These are phyloP conservation scores for Sporodiniella umbellata DNA, from an alignment of 371 early-diverging fungal species.

Conservation along the genomic window DNA sequence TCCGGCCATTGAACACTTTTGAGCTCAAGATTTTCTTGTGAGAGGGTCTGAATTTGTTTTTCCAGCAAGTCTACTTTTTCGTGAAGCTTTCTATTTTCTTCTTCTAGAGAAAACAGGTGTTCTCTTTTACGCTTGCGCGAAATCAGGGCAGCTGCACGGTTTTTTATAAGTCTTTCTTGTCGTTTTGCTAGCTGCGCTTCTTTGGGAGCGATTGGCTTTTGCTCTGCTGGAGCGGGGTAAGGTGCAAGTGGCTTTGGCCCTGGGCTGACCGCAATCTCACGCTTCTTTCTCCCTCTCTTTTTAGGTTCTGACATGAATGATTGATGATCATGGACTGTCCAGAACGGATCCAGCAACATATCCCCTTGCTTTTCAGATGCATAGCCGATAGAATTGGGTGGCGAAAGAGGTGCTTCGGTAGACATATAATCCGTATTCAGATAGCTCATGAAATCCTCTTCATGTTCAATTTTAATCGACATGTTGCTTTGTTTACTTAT, in stretches of 20 bases:
- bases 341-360: conserved; percentile 8
- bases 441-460: conserved; percentile 39
- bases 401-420: conserved; percentile 17
- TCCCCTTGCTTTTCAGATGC: conserved; percentile 7
- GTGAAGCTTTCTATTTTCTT: conserved; percentile 60
- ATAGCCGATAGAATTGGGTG: conserved; percentile 6
- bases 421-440: conserved; percentile 36
- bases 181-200: conserved; percentile 58
- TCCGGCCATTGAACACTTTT: conserved; percentile 4
- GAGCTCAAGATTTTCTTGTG: conserved; percentile 28
- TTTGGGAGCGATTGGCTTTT: conserved; percentile 16
- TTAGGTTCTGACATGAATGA: conserved; percentile 28
- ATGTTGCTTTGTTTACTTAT: conserved; percentile 7
- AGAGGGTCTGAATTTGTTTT: conserved; percentile 30
- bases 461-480: conserved; percentile 27
- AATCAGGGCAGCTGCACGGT: conserved; percentile 85
- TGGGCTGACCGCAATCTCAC: conserved; percentile 7
- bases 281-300: conserved; percentile 46
- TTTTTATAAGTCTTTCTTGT: conserved; percentile 87
- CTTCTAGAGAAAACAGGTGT: conserved; percentile 74
- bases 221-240: not conserved
- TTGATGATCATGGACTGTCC: not conserved
- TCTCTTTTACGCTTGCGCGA: conserved; percentile 89
- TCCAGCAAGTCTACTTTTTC: conserved; percentile 61
- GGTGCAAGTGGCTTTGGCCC: conserved; percentile 26